phyloP scores from a whole-genome alignment of 768 basidiomycete genomes.

The Suillus subalutaceus region DNA sequence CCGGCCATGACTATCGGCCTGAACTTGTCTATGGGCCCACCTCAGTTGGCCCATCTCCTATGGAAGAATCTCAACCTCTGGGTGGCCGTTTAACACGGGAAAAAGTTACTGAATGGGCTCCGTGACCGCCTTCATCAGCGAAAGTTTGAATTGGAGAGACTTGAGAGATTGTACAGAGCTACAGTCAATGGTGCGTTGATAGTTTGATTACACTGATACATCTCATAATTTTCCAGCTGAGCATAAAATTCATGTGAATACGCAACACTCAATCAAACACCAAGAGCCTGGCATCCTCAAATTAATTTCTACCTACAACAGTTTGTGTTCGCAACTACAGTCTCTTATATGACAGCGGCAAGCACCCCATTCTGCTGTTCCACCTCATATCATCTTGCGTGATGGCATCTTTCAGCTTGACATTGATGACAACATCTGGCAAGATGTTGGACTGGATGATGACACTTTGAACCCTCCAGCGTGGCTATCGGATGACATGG shows the following conservation, averaged over 20 bases:
- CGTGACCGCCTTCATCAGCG: conserved; percentile 18
- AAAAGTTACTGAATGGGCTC: no score
- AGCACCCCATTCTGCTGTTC: conserved; percentile 26
- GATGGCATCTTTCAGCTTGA: not conserved
- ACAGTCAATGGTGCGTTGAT: conserved; percentile 17
- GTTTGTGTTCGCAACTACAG: conserved; percentile 22
- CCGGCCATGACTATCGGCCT: no score
- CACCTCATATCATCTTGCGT: conserved; percentile 19
- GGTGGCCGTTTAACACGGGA: no score
- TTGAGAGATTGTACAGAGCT: conserved; percentile 16
- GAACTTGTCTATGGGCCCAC: no score
- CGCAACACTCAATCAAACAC: conserved; percentile 23
- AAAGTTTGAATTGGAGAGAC: conserved; percentile 21
- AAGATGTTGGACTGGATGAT: not conserved
- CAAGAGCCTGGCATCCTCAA: conserved; percentile 29
- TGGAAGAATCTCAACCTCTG: no score
- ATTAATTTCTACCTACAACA: conserved; percentile 30
- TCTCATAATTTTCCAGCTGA: conserved; percentile 29
- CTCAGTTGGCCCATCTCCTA: no score
- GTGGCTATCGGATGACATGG: not conserved
- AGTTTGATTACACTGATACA: not conserved
- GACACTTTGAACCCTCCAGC: not conserved
- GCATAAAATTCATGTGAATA: conserved; percentile 28
- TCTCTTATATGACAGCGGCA: conserved; percentile 15
- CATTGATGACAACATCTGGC: not conserved